phyloP scores from a whole-genome alignment of 106 monocot genomes.

The Amphibolis antarctica region DNA sequence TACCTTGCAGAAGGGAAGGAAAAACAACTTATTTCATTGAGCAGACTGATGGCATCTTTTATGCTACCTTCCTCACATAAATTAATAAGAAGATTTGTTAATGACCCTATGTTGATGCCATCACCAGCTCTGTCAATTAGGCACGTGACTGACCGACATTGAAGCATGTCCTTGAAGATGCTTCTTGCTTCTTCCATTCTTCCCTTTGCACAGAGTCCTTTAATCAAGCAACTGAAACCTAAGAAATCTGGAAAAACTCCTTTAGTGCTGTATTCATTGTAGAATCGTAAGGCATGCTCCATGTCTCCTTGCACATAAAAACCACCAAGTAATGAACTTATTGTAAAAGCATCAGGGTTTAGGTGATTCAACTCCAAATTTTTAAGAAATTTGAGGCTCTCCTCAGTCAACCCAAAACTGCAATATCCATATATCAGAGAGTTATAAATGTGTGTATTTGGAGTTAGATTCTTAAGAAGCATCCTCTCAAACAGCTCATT shows the following conservation, averaged over 20 bases:
- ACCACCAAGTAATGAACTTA: slow-evolving; percentile 67
- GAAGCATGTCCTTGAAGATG: slow-evolving; percentile 73
- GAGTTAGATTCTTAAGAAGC: slow-evolving; percentile 38
- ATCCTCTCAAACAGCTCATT: slow-evolving; percentile 45
- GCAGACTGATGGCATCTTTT: slow-evolving; percentile 44
- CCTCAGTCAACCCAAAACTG: slow-evolving; percentile 46
- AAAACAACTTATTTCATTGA: slow-evolving; percentile 44
- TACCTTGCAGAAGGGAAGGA: slow-evolving; percentile 26
- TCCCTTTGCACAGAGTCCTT: slow-evolving; percentile 70
- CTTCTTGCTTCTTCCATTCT: slow-evolving; percentile 90
- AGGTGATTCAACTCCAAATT: slow-evolving; percentile 35
- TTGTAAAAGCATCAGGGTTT: slow-evolving; percentile 57
- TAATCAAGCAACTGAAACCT: slow-evolving; percentile 50
- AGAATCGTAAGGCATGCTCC: slow-evolving; percentile 59
- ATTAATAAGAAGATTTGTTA: slow-evolving; percentile 37
- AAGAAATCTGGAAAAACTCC: slow-evolving; percentile 51
- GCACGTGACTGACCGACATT: slow-evolving; percentile 25
- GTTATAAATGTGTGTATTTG: slow-evolving; percentile 55
- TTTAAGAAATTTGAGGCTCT: slow-evolving; percentile 38
- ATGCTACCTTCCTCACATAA: slow-evolving; percentile 74
- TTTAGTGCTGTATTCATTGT: slow-evolving; percentile 28
- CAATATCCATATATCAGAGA: slow-evolving; percentile 68
- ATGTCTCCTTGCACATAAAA: slow-evolving; percentile 64
- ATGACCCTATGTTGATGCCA: slow-evolving; percentile 36
- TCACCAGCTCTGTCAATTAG: slow-evolving; percentile 45